Conservation (phyloP, 768 basidiomycete species). For the Agrocybe chaxingu region DNA sequence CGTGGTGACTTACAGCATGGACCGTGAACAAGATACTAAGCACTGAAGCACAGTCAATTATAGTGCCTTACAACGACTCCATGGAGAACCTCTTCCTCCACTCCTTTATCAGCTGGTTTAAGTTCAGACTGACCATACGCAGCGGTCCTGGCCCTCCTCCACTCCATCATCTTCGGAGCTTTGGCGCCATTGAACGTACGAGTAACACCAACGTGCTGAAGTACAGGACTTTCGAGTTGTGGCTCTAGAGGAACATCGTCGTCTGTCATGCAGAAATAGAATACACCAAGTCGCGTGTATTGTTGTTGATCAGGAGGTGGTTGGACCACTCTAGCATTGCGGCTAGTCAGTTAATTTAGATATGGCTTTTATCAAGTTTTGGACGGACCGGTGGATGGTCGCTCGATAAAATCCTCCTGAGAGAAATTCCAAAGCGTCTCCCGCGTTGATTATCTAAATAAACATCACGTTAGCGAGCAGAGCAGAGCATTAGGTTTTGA, state of each 20-base stretch:
- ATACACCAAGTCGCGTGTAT: conserved; percentile 50
- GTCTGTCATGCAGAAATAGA: conserved; percentile 55
- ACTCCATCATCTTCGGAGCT: conserved; percentile 50
- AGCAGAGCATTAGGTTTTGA: background rate
- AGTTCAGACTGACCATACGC: conserved; percentile 50
- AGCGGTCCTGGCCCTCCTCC: conserved; percentile 47
- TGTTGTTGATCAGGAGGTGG: conserved; percentile 53
- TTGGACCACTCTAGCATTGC: conserved; percentile 18
- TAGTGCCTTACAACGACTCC: conserved; percentile 59
- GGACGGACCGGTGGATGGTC: conserved; percentile 45
- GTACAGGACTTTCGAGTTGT: conserved; percentile 41
- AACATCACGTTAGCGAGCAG: background rate
- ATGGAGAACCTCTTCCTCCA: conserved; percentile 54
- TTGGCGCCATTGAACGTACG: conserved; percentile 32
- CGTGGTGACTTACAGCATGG: too few relatives aligned
- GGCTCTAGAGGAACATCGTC: conserved; percentile 48
- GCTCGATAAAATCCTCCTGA: conserved; percentile 59
- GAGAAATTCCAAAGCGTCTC: conserved; percentile 58
- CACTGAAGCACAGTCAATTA: conserved; percentile 27
- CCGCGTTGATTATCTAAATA: conserved; percentile 47
- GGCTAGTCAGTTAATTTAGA: too few relatives aligned
- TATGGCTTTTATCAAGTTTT: too few relatives aligned
- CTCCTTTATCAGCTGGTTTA: conserved; percentile 33
- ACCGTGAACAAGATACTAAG: too few relatives aligned
- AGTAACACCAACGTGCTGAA: conserved; percentile 41